Evolutionary conservation across 495 filamentous ascomycete species (phyloP).

Genomic region (Annulohypoxylon nitens): DNA sequence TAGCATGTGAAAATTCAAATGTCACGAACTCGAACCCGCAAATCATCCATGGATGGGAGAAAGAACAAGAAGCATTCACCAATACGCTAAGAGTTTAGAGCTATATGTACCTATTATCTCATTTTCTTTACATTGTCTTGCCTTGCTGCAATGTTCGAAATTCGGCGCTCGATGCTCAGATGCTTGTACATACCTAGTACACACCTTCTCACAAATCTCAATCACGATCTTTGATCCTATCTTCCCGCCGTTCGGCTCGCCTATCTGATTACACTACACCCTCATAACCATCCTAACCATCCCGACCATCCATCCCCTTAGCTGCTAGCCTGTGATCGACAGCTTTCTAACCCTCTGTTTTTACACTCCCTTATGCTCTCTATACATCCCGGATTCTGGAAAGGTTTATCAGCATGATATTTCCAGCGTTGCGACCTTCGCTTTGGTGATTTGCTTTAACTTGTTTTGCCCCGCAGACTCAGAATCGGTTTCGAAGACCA

Average conservation of each 20-base stretch:
- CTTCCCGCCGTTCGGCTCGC: slow-evolving; percentile 26
- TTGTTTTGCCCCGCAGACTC: slow-evolving; percentile 7
- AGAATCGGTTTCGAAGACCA: slow-evolving; percentile 8
- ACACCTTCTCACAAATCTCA: not conserved
- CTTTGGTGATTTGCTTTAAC: slow-evolving; percentile 22
- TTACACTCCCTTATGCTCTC: not conserved
- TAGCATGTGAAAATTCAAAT: slow-evolving; percentile 48
- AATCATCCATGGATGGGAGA: not conserved
- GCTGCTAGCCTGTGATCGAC: not conserved
- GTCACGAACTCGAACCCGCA: not conserved
- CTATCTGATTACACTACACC: slow-evolving; percentile 21
- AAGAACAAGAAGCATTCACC: not conserved
- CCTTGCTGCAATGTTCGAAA: not conserved
- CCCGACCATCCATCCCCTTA: not conserved
- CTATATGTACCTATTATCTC: slow-evolving; percentile 14
- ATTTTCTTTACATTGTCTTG: not conserved
- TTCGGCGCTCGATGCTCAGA: not conserved
- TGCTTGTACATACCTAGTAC: not conserved
- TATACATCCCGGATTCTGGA: slow-evolving; percentile 9
- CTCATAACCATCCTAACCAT: not conserved
- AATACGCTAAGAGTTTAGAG: slow-evolving; percentile 16
- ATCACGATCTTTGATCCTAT: slow-evolving; percentile 25
- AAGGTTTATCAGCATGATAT: slow-evolving; percentile 11
- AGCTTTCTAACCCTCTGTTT: not conserved
- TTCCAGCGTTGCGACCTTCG: not conserved